These are phyloP conservation scores for Tripidium arundinaceum DNA, from an alignment of 202 grass and related monocot genomes.

Conservation along the genomic window DNA sequence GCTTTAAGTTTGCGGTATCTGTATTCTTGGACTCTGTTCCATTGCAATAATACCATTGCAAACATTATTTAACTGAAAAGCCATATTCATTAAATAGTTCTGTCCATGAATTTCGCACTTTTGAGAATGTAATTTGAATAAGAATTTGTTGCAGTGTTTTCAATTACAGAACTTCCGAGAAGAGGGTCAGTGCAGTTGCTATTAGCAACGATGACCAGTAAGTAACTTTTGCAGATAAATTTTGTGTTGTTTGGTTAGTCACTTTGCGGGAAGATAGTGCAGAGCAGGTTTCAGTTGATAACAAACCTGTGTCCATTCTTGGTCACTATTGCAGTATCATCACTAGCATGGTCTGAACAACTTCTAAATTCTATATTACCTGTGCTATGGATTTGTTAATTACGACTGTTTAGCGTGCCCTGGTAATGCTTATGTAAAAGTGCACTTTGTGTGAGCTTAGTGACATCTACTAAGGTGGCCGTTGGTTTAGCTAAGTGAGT, in stretches of 20 bases:
- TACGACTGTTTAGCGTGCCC: no score
- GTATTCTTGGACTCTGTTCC: not conserved
- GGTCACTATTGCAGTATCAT: slow-evolving; percentile 94
- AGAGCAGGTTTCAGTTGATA: slow-evolving; percentile 35
- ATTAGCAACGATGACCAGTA: slow-evolving; percentile 47
- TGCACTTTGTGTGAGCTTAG: not conserved
- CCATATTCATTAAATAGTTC: not conserved
- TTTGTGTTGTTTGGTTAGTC: slow-evolving; percentile 70
- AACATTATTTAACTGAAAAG: not conserved
- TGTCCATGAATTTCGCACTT: not conserved
- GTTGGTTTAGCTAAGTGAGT: no score
- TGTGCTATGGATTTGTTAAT: not conserved
- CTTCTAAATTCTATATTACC: slow-evolving; percentile 1
- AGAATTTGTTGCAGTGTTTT: slow-evolving; percentile 24
- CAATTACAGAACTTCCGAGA: slow-evolving; percentile 63
- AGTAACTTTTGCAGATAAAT: slow-evolving; percentile 85
- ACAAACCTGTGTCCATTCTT: slow-evolving; percentile 58
- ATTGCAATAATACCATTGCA: not conserved
- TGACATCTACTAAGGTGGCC: not conserved
- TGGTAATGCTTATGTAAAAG: not conserved
- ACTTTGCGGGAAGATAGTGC: slow-evolving; percentile 27
- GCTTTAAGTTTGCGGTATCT: not conserved
- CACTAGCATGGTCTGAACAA: slow-evolving; percentile 67
- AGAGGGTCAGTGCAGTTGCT: slow-evolving; percentile 74
- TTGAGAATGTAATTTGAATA: not conserved